Evolutionary conservation across 495 filamentous ascomycete species (phyloP).

Genomic region (Poronia punctata): DNA sequence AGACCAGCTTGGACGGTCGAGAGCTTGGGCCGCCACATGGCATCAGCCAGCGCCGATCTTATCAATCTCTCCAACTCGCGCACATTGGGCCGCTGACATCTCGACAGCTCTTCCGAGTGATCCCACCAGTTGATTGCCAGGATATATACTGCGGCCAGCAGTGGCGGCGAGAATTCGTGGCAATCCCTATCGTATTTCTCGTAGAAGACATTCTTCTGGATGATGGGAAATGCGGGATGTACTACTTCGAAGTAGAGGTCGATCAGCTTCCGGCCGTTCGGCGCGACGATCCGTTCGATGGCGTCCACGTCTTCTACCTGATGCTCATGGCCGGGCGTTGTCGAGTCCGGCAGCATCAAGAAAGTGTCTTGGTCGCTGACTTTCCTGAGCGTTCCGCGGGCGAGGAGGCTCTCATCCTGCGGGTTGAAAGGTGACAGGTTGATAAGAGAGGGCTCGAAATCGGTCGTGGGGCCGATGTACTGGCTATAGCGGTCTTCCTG

Average conservation of each 20-base stretch:
- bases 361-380: conserved; percentile 81
- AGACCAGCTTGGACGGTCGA: conserved; percentile 90
- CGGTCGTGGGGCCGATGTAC: conserved; percentile 61
- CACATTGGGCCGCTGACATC: conserved; percentile 63
- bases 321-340: conserved; percentile 55
- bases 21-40: conserved; percentile 79
- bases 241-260: conserved; percentile 83
- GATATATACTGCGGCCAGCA: conserved; percentile 85
- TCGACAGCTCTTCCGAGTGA: conserved; percentile 58
- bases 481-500: conserved; percentile 56
- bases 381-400: conserved; percentile 64
- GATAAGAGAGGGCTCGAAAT: conserved; percentile 67
- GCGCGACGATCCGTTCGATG: conserved; percentile 76
- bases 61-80: conserved; percentile 71
- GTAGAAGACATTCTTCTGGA: conserved; percentile 80
- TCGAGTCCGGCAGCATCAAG: conserved; percentile 63
- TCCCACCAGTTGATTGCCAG: conserved; percentile 88
- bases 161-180: conserved; percentile 70
- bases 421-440: conserved; percentile 64
- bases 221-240: conserved; percentile 84
- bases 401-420: conserved; percentile 62
- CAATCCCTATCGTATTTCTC: conserved; percentile 74
- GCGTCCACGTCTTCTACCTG: conserved; percentile 61
- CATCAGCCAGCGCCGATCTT: conserved; percentile 61
- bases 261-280: conserved; percentile 72